phyloP scores from a whole-genome alignment of 176 grass and related monocot genomes.

The Puya raimondii region DNA sequence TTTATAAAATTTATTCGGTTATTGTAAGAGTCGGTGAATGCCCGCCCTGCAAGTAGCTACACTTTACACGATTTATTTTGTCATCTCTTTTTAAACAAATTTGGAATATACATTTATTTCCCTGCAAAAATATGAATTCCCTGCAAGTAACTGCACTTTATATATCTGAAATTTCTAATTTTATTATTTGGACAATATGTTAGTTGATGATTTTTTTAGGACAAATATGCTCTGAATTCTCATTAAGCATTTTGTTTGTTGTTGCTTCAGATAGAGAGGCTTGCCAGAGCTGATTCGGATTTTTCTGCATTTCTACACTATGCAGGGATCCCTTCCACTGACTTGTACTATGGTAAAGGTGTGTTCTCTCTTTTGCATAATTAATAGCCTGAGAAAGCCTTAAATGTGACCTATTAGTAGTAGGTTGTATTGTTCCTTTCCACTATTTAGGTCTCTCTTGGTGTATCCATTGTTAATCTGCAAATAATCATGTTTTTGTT shows the following conservation, averaged over 20 bases:
- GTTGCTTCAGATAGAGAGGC: slow-evolving; percentile 70
- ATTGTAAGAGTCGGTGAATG: too few species aligned
- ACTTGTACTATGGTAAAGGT: slow-evolving; percentile 96
- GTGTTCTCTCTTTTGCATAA: slow-evolving; percentile 8
- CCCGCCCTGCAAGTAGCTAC: too few species aligned
- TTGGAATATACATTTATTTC: neutral
- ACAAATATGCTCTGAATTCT: too few species aligned
- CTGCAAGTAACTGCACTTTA: neutral
- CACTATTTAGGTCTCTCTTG: neutral
- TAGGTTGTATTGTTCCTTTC: neutral
- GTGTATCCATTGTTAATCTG: too few species aligned
- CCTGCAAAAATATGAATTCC: neutral
- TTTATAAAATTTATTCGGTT: neutral
- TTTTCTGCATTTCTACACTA: slow-evolving; percentile 84
- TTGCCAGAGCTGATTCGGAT: slow-evolving; percentile 94
- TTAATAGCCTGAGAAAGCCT: neutral
- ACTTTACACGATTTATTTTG: too few species aligned
- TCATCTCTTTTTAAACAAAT: too few species aligned
- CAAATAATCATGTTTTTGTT: too few species aligned
- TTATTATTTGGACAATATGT: neutral
- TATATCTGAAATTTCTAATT: neutral
- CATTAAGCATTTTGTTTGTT: too few species aligned
- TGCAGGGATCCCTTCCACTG: slow-evolving; percentile 77
- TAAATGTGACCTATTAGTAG: neutral
- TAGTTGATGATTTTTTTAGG: slow-evolving; percentile 16